These are phyloP conservation scores for Gardenia jasminoides DNA, from an alignment of 257 asterid species.

Conservation along the genomic window DNA sequence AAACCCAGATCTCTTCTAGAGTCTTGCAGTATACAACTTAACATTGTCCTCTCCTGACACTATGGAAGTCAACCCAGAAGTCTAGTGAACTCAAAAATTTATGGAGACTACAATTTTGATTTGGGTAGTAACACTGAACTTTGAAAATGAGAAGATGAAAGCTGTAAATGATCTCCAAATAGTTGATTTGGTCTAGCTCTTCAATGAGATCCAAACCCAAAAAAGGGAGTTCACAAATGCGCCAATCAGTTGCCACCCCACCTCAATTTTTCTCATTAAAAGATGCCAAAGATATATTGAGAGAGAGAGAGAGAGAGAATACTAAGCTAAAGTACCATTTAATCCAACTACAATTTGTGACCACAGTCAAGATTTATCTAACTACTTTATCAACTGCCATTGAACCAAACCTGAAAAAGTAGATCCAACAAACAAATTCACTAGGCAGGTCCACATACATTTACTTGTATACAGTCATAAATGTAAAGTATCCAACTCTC, in stretches of 20 bases:
- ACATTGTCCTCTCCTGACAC: not conserved
- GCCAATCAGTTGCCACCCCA: not conserved
- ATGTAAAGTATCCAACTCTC: not conserved
- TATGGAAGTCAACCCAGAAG: not conserved
- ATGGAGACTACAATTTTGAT: not conserved
- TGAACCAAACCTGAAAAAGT: not conserved
- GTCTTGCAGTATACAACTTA: not conserved
- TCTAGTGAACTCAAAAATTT: not conserved
- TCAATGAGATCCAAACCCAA: not conserved
- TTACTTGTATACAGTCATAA: not conserved
- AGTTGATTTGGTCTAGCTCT: slow-evolving; percentile 1
- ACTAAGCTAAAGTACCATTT: not conserved
- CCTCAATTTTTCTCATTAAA: not conserved
- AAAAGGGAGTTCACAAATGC: not conserved
- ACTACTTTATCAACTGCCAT: not conserved
- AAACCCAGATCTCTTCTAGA: slow-evolving; percentile 30
- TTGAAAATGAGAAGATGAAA: no score
- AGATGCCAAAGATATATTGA: not conserved
- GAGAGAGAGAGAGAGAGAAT: not conserved
- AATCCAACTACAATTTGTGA: not conserved
- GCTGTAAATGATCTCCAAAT: not conserved
- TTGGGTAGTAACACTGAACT: not conserved
- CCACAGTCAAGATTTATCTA: not conserved
- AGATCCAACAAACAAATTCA: slow-evolving; percentile 14
- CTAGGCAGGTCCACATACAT: not conserved